A percentile compares a stretch with the other conserved stretches of the same genome.
These are phyloP conservation scores for Corymbia maculata DNA, from an alignment of 345 rosid genomes.

Conservation along the genomic window DNA sequence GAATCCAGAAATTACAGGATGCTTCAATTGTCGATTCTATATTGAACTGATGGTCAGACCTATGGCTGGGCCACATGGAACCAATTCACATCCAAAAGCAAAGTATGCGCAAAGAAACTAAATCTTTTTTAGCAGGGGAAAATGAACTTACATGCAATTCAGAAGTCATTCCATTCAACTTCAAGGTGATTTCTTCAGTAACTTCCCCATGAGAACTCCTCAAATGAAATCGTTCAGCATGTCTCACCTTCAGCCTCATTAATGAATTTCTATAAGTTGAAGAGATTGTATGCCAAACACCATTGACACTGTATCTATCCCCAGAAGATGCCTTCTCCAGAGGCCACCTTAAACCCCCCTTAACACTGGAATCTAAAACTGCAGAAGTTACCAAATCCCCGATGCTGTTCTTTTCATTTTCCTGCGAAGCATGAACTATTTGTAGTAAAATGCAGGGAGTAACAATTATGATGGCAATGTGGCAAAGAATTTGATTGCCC, in stretches of 20 bases:
- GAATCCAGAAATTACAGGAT: neutral
- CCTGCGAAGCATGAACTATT: constrained; percentile 14
- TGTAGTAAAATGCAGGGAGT: neutral
- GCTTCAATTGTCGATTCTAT: neutral
- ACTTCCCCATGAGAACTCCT: constrained; percentile 23
- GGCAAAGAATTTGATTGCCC: neutral
- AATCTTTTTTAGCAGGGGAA: neutral
- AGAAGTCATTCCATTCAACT: constrained; percentile 37
- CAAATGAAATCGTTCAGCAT: constrained; percentile 50
- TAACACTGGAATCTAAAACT: constrained; percentile 41
- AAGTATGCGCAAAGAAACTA: neutral
- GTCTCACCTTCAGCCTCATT: constrained; percentile 36
- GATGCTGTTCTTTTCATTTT: constrained; percentile 42
- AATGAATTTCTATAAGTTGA: constrained; percentile 27
- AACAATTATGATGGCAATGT: neutral
- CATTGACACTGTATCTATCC: constrained; percentile 31
- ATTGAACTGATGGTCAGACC: neutral
- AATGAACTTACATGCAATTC: constrained; percentile 6
- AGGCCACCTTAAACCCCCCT: constrained; percentile 72
- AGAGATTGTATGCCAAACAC: constrained; percentile 31
- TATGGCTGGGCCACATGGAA: neutral
- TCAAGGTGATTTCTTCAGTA: constrained; percentile 25
- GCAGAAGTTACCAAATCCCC: constrained; percentile 32
- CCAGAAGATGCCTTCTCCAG: constrained; percentile 26
- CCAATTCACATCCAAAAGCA: neutral